Conservation (phyloP, 805 yeast genomes). For the Yamadazyma kitorensis region DNA sequence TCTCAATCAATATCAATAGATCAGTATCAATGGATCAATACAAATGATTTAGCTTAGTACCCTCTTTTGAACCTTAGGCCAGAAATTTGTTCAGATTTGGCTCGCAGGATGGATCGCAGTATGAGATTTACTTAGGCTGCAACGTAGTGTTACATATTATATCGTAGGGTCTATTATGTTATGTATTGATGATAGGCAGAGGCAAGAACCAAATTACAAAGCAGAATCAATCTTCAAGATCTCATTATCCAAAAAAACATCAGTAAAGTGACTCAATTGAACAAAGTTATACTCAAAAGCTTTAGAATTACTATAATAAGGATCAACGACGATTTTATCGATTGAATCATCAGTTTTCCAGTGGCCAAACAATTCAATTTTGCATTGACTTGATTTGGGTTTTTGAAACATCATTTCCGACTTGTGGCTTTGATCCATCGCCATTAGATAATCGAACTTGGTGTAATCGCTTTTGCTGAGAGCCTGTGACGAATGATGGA, state of each 20-base stretch:
- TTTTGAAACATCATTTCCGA: conserved; percentile 47
- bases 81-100: no score
- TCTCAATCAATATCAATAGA: no score
- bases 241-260: conserved; percentile 61
- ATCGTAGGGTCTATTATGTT: no score
- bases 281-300: conserved; percentile 80
- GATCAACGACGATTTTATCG: conserved; percentile 72
- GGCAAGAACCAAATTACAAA: no score
- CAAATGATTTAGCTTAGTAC: no score
- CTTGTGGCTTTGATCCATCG: conserved; percentile 67
- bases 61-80: no score
- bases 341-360: conserved; percentile 58
- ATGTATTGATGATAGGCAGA: no score
- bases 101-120: no score
- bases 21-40: no score
- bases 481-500: conserved; percentile 73
- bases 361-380: conserved; percentile 72
- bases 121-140: no score
- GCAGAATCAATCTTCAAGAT: no score
- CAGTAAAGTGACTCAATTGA: conserved; percentile 74
- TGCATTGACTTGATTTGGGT: conserved; percentile 50
- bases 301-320: conserved; percentile 83
- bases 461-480: conserved; percentile 49
- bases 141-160: no score
- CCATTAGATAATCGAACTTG: conserved; percentile 64